Evolutionary conservation across 2,329 filamentous ascomycete genomes (phyloP).

Genomic region (Annulohypoxylon truncatum): DNA sequence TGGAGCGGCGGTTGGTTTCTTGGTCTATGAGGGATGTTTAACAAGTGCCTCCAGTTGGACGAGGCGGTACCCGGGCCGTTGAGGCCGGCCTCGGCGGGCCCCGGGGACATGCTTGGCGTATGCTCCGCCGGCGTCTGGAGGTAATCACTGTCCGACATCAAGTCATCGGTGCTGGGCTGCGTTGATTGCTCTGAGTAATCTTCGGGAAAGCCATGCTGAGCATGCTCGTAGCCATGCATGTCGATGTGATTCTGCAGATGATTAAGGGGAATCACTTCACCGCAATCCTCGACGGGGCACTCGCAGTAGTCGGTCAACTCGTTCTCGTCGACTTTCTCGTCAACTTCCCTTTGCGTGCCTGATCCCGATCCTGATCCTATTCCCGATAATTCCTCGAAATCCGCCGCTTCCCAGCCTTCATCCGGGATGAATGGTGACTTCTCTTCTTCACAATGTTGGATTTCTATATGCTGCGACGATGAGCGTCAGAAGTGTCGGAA

Average conservation of each 20-base stretch:
- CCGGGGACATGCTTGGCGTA: neutral
- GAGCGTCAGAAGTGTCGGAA: conserved; percentile 11
- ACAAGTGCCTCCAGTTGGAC: conserved; percentile 42
- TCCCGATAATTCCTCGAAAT: neutral
- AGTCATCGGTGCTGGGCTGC: neutral
- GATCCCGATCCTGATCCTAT: neutral
- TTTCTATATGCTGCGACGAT: conserved; percentile 49
- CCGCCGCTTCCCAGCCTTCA: neutral
- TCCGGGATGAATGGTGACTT: conserved; percentile 43
- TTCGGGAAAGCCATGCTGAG: conserved; percentile 53
- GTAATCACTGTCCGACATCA: conserved; percentile 16
- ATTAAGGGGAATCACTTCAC: conserved; percentile 63
- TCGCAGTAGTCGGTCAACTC: conserved; percentile 57
- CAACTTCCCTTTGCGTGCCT: neutral
- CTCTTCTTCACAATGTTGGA: conserved; percentile 43
- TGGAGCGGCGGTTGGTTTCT: neutral
- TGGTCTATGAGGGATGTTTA: conserved; percentile 39
- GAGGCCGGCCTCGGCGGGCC: neutral
- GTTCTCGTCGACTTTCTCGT: conserved; percentile 19
- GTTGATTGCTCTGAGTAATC: conserved; percentile 12
- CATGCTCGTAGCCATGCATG: conserved; percentile 65
- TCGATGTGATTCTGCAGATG: conserved; percentile 71
- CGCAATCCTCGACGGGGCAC: conserved; percentile 68
- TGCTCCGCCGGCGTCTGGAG: neutral
- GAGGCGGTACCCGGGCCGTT: neutral